Evolutionary conservation across 2,329 filamentous ascomycete genomes (phyloP), one percentile per base, ranked within the genome.

Genomic region (Coccinonectria pachysandricola): DNA sequence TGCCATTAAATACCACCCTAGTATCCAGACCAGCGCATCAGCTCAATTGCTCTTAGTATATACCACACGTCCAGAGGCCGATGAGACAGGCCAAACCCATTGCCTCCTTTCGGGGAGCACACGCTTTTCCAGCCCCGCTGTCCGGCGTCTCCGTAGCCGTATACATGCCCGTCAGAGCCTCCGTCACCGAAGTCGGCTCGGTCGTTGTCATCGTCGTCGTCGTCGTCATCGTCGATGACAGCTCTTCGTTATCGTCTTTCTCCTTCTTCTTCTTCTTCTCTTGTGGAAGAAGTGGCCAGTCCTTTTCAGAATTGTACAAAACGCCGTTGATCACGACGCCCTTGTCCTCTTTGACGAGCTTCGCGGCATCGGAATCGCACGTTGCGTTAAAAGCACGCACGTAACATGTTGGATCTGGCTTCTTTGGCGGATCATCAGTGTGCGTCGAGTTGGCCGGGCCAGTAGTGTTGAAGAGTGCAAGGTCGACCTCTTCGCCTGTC

Each of bases 251-350:
- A n/a, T n/a, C n/a, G n/a, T n/a, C n/a, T n/a, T n/a, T n/a, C n/a
- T n/a, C n/a, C n/a, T n/a, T n/a, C n/a, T n/a, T n/a, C n/a, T n/a
- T n/a, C n/a, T n/a, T 19, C 17, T 7, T 7, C 7, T 7, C 10
- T 19, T 19, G 17, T 10, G 17, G 7, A 6, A 48, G 43, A n/a
- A 57, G 40, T 4, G 56, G 54, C 56, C 58, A 67, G 31, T 65
- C 60, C 10, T 47, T 50, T 8, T 49, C 45, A 3, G 51, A 53
- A 17, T 43, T 42, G 36, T 68, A 68, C 42, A 72, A 59, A 12
- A 79, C 59, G 6, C 73, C 75, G 36, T 76, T 73, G 38, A 74
- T 64, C 21, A 78, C 62, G 3, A 65, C 57, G 1, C 75, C 78
- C 16, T 67, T 43, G 4, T 64, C 60, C 2, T 52, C 42, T 23